A percentile compares a stretch with the other conserved stretches of the same genome.
Conservation (phyloP, 2,329 filamentous ascomycete species). For the Colletotrichum sp. region DNA sequence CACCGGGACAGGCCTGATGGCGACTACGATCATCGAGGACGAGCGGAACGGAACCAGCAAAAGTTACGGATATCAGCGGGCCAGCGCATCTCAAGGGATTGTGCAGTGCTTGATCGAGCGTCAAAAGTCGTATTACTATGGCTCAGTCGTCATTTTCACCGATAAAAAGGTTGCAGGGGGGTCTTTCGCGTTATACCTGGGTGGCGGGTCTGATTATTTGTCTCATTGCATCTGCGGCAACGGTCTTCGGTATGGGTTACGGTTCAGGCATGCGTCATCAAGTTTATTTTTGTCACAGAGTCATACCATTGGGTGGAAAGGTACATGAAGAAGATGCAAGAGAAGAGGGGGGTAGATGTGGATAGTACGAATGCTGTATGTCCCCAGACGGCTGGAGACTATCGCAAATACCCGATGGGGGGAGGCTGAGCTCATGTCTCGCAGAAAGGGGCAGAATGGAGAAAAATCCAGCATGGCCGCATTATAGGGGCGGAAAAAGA, state of each 20-base stretch:
- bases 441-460: neutral
- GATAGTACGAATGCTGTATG: neutral
- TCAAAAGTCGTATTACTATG: neutral
- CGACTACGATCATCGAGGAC: neutral
- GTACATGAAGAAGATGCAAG: constrained; percentile 7
- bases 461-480: constrained; percentile 6
- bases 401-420: constrained; percentile 9
- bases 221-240: constrained; percentile 22
- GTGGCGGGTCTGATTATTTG: constrained; percentile 14
- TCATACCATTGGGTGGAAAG: constrained; percentile 13
- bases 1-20: neutral
- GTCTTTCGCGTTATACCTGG: constrained; percentile 9
- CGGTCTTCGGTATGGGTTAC: constrained; percentile 17
- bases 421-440: neutral
- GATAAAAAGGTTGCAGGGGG: neutral
- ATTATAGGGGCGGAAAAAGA: constrained; percentile 13
- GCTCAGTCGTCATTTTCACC: neutral
- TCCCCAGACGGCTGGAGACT: neutral
- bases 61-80: neutral
- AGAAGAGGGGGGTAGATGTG: neutral
- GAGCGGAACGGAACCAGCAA: neutral
- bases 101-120: neutral
- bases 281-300: constrained; percentile 14
- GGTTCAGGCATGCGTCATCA: constrained; percentile 18
- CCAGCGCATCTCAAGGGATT: neutral